Percentiles rank a stretch among this genome's conserved stretches.
These are phyloP conservation scores for Tetradesmus lagerheimii DNA, from an alignment of 139 green algal genomes.

Conservation along the genomic window DNA sequence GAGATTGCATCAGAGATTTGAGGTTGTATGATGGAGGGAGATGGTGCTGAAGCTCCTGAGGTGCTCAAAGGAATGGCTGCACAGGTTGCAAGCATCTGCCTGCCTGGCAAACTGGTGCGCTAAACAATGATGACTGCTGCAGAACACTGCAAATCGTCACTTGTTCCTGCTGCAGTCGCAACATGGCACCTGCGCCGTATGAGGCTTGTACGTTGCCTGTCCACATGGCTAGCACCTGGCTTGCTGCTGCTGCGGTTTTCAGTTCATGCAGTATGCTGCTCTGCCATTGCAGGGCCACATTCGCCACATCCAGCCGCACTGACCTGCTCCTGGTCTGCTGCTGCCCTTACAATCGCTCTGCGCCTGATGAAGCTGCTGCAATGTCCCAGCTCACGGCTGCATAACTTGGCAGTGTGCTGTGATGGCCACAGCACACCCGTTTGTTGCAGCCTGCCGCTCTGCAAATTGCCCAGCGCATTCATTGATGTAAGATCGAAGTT, in stretches of 20 bases:
- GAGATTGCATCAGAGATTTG: neutral
- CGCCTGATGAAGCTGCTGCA: neutral
- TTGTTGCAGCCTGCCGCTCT: neutral
- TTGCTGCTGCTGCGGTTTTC: neutral
- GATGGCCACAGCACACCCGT: constrained; percentile 6
- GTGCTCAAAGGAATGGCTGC: too few relatives aligned
- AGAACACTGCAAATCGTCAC: too few relatives aligned
- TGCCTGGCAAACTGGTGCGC: too few relatives aligned
- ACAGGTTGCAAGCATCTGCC: too few relatives aligned
- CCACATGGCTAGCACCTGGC: neutral
- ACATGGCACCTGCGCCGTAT: neutral
- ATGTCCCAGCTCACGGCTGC: neutral
- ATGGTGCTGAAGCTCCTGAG: too few relatives aligned
- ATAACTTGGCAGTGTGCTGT: neutral
- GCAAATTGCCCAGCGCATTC: neutral
- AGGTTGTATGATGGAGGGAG: neutral
- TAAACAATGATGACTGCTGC: too few relatives aligned
- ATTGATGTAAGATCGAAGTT: neutral
- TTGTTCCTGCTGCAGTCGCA: too few relatives aligned
- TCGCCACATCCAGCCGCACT: neutral
- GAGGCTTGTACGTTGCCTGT: neutral
- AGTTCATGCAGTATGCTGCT: neutral
- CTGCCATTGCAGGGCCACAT: neutral
- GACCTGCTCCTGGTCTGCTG: constrained; percentile 18
- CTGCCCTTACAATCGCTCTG: neutral